Evolutionary conservation across 805 yeast species (phyloP), one percentile per base, ranked within the genome.

Genomic region (Nakazawaea ishiwadae): DNA sequence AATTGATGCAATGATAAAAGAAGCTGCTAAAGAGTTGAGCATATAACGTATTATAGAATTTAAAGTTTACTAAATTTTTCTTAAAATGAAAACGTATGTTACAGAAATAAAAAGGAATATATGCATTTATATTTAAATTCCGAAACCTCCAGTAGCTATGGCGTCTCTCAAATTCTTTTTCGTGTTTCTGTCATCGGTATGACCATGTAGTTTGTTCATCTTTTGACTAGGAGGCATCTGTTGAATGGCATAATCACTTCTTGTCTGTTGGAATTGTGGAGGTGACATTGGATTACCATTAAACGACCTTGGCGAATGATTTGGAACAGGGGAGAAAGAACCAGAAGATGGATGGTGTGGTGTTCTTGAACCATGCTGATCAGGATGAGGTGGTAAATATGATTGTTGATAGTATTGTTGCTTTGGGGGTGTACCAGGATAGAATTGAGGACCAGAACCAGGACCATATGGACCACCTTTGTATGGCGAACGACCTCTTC

Each of bases 1-100:
- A 23, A 42, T 42, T 15, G 45, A 42, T 28, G 39, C 33, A 21
- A 33, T 42, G 45, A 33, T 42, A 12, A 42, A 42, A 27, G 39
- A 42, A 24, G 45, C 45, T 23, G 45, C 45, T 8, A 42, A 34
- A 27, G 39, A 42, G 28, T 26, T 42, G 12, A 42, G 42, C n/a
- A 36, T 41, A 37, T 37, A 14, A 27, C 11, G 4, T 34, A 8
- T n/a, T n/a, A n/a, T n/a, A n/a, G n/a, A n/a, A n/a, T n/a, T n/a
- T n/a, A n/a, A n/a, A n/a, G n/a, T n/a, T n/a, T n/a, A n/a, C n/a
- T n/a, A n/a, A n/a, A n/a, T n/a, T n/a, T n/a, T n/a, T n/a, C n/a
- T n/a, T n/a, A n/a, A n/a, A n/a, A n/a, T n/a, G n/a, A n/a, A n/a
- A n/a, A n/a, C n/a, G n/a, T n/a, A n/a, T n/a, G n/a, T n/a, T n/a